These are phyloP conservation scores for Ramalina intermedia DNA, from an alignment of 495 filamentous ascomycete genomes.

Conservation along the genomic window DNA sequence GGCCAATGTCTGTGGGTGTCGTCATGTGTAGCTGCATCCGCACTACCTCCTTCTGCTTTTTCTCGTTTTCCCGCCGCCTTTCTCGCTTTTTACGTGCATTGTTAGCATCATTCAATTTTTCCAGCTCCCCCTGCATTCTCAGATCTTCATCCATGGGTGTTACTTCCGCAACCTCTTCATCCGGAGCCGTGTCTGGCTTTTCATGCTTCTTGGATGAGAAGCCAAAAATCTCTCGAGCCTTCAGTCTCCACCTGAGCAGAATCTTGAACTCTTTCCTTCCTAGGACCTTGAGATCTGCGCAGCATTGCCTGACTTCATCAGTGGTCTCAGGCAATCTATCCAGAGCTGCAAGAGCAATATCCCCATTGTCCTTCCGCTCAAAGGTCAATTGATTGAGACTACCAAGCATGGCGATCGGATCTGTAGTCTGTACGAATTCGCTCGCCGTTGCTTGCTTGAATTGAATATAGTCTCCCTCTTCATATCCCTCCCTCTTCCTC, in stretches of 20 bases:
- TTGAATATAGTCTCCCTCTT: slow-evolving; percentile 88
- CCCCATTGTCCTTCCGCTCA: slow-evolving; percentile 56
- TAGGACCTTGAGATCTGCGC: slow-evolving; percentile 76
- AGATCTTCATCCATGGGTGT: slow-evolving; percentile 89
- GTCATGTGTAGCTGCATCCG: slow-evolving; percentile 96
- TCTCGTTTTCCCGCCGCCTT: slow-evolving; percentile 14
- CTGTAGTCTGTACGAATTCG: slow-evolving; percentile 87
- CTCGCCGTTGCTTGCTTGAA: slow-evolving; percentile 76
- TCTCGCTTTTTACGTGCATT: slow-evolving; percentile 56
- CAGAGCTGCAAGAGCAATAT: slow-evolving; percentile 74
- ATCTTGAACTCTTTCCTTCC: slow-evolving; percentile 90
- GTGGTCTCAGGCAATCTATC: slow-evolving; percentile 89
- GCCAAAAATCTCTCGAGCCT: slow-evolving; percentile 82
- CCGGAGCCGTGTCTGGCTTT: slow-evolving; percentile 23
- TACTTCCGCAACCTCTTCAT: slow-evolving; percentile 67
- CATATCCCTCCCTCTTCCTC: slow-evolving; percentile 91
- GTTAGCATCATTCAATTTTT: slow-evolving; percentile 66
- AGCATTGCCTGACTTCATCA: slow-evolving; percentile 70
- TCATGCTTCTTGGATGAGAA: slow-evolving; percentile 59
- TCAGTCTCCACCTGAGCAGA: slow-evolving; percentile 83
- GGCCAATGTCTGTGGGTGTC: slow-evolving; percentile 86
- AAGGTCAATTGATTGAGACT: slow-evolving; percentile 74
- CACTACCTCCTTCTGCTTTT: slow-evolving; percentile 15
- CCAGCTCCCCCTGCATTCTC: slow-evolving; percentile 72
- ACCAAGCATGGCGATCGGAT: slow-evolving; percentile 93